Percentiles rank a stretch among this genome's conserved stretches.
Conservation (phyloP, 163 green algal genomes). For the Coccomyxa subellipsoidea region DNA sequence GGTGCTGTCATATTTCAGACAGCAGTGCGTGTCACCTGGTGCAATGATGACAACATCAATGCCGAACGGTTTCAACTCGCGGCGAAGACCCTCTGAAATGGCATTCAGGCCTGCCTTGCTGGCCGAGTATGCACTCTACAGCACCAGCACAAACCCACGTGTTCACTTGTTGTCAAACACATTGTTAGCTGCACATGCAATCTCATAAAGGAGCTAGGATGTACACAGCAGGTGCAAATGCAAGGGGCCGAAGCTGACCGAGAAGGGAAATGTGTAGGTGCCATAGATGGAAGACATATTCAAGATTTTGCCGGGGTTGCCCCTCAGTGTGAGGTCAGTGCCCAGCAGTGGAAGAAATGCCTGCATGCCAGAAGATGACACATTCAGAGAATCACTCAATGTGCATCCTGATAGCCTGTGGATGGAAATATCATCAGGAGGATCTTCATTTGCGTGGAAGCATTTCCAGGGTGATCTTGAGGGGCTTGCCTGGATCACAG, state of each 20-base stretch:
- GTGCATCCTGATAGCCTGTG: too few relatives aligned
- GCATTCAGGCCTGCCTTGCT: constrained; percentile 14
- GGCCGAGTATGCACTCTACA: constrained; percentile 8
- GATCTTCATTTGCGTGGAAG: too few relatives aligned
- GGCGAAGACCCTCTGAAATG: constrained; percentile 7
- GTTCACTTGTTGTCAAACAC: background rate
- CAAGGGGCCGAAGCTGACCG: background rate
- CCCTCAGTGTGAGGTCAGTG: background rate
- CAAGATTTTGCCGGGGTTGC: background rate
- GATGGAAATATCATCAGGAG: too few relatives aligned
- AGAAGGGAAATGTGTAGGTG: constrained; percentile 3
- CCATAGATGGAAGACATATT: constrained; percentile 15
- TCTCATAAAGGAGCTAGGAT: too few relatives aligned
- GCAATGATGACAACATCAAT: constrained; percentile 19
- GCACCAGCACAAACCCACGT: too few relatives aligned
- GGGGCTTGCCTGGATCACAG: constrained; percentile 6
- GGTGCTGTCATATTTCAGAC: background rate
- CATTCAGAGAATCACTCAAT: background rate
- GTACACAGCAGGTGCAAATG: too few relatives aligned
- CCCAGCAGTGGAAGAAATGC: constrained; percentile 24
- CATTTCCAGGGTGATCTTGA: too few relatives aligned
- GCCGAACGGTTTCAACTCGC: constrained; percentile 14
- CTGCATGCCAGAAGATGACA: background rate
- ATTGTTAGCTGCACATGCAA: background rate
- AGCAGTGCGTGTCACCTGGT: background rate